phyloP scores from a whole-genome alignment of 2,329 filamentous ascomycete species.

The Monilinia aucupariae region DNA sequence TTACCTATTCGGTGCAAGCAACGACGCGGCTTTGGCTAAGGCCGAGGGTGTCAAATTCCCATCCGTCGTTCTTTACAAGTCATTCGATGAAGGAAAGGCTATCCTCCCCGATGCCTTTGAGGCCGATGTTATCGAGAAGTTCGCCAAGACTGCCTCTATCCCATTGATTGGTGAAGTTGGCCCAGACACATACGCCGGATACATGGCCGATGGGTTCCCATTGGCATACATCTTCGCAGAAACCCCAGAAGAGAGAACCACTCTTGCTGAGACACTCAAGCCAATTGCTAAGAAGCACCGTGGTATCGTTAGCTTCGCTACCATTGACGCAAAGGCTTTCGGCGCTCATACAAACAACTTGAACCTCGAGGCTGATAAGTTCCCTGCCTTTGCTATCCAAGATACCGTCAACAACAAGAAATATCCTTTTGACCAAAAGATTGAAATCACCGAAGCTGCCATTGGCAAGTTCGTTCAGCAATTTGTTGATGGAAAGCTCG shows the following conservation, averaged over 20 bases:
- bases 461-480: constrained; percentile 81
- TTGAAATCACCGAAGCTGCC: constrained; percentile 62
- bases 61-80: constrained; percentile 90
- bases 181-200: constrained; percentile 90
- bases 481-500: constrained; percentile 79
- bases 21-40: constrained; percentile 78
- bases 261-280: constrained; percentile 72
- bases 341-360: constrained; percentile 94
- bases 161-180: constrained; percentile 94
- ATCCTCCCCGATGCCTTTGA: constrained; percentile 78
- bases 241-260: constrained; percentile 79
- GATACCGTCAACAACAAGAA: constrained; percentile 93
- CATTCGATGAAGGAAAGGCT: constrained; percentile 93
- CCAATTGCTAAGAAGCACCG: constrained; percentile 85
- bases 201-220: constrained; percentile 89
- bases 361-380: constrained; percentile 92
- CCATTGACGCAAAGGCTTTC: constrained; percentile 90
- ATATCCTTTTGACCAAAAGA: constrained; percentile 85
- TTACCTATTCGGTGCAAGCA: constrained; percentile 87
- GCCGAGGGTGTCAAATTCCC: constrained; percentile 85
- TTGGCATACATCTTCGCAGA: constrained; percentile 98
- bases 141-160: constrained; percentile 78
- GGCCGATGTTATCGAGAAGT: constrained; percentile 70
- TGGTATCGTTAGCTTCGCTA: constrained; percentile 94
- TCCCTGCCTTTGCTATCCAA: constrained; percentile 97